Evolutionary conservation across 495 filamentous ascomycete species (phyloP), one percentile per base, ranked within the genome.

Genomic region (Penicillium parvum): DNA sequence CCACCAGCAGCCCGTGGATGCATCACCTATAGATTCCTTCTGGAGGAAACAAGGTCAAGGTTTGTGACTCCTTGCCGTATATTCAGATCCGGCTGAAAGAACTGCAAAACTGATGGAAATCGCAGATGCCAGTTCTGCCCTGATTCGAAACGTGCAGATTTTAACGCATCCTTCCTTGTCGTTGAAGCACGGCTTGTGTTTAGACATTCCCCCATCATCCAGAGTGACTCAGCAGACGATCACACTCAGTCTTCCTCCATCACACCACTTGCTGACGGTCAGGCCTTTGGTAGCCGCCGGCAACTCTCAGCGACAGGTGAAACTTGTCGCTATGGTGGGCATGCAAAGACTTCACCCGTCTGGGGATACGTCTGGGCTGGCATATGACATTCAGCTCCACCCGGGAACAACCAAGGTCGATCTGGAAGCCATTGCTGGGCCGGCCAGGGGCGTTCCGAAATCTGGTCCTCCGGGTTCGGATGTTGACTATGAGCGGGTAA

Each of bases 401-500:
- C 69, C 74, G n/a, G 83, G 82, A 6, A 68, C 79, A 14, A 89
- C 83, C 47, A 73, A 76, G 21, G 73, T 90, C 14, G 79, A 81
- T 35, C 64, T 87, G 6, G 78, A 83, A 32, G 57, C 85, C 23
- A 74, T 86, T 55, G 79, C 77, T n/a, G 73, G 77, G 4, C 65
- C 81, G 11, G 74, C 80, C 3, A 75, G 70, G 39, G 78, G 79
- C 7, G 69, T 79, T 37, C 58, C 64, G 32, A 79, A 73, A 50
- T 41, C 58, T 32, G 64, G 66, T 7, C 43, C 47, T 9, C 63
- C 71, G 0, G 82, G 79, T 8, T 69, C 73, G 5, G 81, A 78
- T 41, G 68, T 76, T 41, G 85, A 88, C 49, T 61, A 86, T 53
- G 85, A 90, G 65, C 84, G 73, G 47, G 62, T 86, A 29, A 81